Conservation (phyloP, 192 early-diverging fungal genomes). For the Entophlyctis luteolus region DNA sequence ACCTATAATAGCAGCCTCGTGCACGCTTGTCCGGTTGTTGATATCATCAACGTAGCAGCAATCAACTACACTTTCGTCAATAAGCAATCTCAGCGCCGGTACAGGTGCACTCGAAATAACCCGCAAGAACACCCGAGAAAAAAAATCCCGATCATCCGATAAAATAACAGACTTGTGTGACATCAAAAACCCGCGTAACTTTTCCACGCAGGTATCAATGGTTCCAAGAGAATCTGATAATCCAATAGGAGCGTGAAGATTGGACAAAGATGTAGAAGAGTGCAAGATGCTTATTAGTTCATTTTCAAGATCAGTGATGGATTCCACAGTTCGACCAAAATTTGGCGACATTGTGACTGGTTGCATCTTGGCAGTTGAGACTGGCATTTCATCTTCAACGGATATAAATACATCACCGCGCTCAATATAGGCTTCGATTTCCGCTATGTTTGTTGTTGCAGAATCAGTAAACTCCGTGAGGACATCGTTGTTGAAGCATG, state of each 20-base stretch:
- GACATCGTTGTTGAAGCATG: slow-evolving; percentile 92
- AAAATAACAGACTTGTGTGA: slow-evolving; percentile 1
- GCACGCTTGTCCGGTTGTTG: slow-evolving; percentile 82
- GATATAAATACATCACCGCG: slow-evolving; percentile 6
- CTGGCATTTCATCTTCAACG: neutral
- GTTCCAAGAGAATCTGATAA: too few species aligned
- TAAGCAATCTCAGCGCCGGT: slow-evolving; percentile 52
- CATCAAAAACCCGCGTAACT: slow-evolving; percentile 28
- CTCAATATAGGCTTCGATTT: slow-evolving; percentile 53
- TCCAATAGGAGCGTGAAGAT: too few species aligned
- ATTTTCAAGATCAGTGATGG: slow-evolving; percentile 33
- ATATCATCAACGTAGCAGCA: slow-evolving; percentile 87
- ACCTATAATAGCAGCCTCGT: slow-evolving; percentile 84
- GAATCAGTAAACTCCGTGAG: slow-evolving; percentile 86
- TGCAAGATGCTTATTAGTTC: slow-evolving; percentile 25
- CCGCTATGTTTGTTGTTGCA: slow-evolving; percentile 70
- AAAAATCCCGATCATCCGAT: slow-evolving; percentile 46
- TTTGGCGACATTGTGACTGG: neutral
- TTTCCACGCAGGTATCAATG: slow-evolving; percentile 8
- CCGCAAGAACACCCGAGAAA: slow-evolving; percentile 73
- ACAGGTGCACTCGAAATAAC: slow-evolving; percentile 53
- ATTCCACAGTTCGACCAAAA: slow-evolving; percentile 23
- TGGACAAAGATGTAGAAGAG: neutral
- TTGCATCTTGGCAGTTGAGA: neutral
- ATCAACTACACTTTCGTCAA: slow-evolving; percentile 67